Evolutionary conservation across 257 asterid genomes (phyloP), one percentile per base, ranked within the genome.

Genomic region (Solanum pinnatisectum): DNA sequence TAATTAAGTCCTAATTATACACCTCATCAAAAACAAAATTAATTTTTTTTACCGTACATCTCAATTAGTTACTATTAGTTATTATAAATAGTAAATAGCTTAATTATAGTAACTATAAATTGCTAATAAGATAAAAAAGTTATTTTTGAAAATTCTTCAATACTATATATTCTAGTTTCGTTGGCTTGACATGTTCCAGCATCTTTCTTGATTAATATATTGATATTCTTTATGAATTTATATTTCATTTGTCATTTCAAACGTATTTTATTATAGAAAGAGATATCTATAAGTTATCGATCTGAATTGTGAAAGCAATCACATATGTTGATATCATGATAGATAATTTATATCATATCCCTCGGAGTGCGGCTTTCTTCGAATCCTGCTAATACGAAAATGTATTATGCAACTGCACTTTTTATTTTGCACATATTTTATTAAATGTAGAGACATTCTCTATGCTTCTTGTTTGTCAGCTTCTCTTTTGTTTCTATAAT

Each of bases 291-390:
- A 63, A 10, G 1, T 63, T n/a, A 63, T 1, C 11, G 0, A 56
- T 59, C 0, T 59, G 0, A 59, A 0, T 59, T 59, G 0, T 20
- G 0, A 0, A 59, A 59, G 1, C 3, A 59, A 4, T 59, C 5
- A 59, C 25, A 18, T 1, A 56, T 52, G 0, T 52, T 52, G 18
- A 0, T 18, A 18, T 16, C 1, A 1, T 52, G 4, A 0, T 18
- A 52, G 63, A 52, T 49, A 15, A 18, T 52, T 8, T 5, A 16
- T 15, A 15, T 52, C 1, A 15, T 15, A 52, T 52, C 4, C 9
- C 60, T 52, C 3, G 23, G 1, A 52, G 9, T 52, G 23, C 4
- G 4, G 10, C 65, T 18, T 18, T 56, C 65, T 6, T 18, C 65
- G 0, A 56, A 56, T 18, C 10, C n/a, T 56, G 65, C 65, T 56